Evolutionary conservation across 192 early-diverging fungal species (phyloP).

Genomic region (Chytriomyces confervae): DNA sequence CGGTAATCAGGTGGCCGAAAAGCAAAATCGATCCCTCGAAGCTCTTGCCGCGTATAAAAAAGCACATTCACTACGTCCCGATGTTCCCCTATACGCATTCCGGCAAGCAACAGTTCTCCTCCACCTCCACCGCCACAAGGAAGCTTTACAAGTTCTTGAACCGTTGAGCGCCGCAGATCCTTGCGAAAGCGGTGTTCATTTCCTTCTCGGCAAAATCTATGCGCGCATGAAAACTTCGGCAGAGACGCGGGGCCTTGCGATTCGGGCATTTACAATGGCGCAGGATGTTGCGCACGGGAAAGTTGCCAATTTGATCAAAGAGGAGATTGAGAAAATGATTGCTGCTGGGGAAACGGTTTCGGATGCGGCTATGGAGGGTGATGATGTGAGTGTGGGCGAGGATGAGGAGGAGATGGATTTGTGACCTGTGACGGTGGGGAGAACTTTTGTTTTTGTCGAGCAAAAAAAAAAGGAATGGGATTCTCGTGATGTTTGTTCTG

Average conservation of each 20-base stretch:
- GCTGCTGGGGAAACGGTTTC: neutral
- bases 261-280: constrained; percentile 67
- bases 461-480: no score
- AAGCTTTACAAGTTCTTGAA: constrained; percentile 70
- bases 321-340: constrained; percentile 32
- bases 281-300: constrained; percentile 51
- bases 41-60: constrained; percentile 70
- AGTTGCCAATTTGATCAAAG: constrained; percentile 10
- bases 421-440: no score
- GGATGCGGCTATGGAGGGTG: neutral
- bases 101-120: constrained; percentile 71
- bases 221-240: constrained; percentile 45
- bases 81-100: constrained; percentile 66
- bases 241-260: constrained; percentile 52
- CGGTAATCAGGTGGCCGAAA: constrained; percentile 15
- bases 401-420: neutral
- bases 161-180: constrained; percentile 55
- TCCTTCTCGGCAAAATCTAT: constrained; percentile 67
- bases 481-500: no score
- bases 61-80: constrained; percentile 58
- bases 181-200: constrained; percentile 65
- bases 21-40: constrained; percentile 61
- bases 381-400: neutral
- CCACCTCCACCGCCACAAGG: constrained; percentile 59
- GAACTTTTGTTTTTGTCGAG: no score